Conservation (phyloP, 176 grass and related monocot genomes). For the Eragrostis curvula region DNA sequence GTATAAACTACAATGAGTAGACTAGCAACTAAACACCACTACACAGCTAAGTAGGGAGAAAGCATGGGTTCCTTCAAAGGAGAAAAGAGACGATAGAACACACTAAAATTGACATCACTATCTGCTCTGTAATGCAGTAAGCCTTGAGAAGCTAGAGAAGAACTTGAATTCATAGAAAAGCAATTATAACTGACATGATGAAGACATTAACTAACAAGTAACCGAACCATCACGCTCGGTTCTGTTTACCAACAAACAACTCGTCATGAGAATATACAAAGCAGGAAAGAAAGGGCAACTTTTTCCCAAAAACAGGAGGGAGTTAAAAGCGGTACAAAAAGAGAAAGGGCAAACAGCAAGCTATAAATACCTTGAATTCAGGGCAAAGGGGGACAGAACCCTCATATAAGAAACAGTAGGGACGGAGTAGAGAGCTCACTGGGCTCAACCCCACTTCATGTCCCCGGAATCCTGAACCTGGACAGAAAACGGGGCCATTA, state of each 20-base stretch:
- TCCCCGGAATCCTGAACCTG: slow-evolving; percentile 21
- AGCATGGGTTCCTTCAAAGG: not conserved
- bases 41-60: not conserved
- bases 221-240: not conserved
- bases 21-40: not conserved
- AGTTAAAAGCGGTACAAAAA: not conserved
- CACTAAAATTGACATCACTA: slow-evolving; percentile 15
- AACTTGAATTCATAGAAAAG: slow-evolving; percentile 24
- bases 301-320: not conserved
- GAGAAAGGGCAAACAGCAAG: not conserved
- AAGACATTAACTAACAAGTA: not conserved
- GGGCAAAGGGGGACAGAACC: not conserved
- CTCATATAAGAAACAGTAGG: slow-evolving; percentile 11
- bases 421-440: slow-evolving; percentile 20
- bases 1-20: not conserved
- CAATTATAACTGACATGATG: not conserved
- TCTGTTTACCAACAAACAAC: not conserved
- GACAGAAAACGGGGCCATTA: slow-evolving; percentile 20
- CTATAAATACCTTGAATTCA: slow-evolving; percentile 17
- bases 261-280: not conserved
- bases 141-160: not conserved
- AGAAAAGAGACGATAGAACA: slow-evolving; percentile 10
- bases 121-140: slow-evolving; percentile 17
- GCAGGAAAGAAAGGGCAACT: not conserved
- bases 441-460: slow-evolving; percentile 23